These are phyloP conservation scores for Yamadazyma pseudoaaseri DNA, from an alignment of 1,139 yeast species.

Conservation along the genomic window DNA sequence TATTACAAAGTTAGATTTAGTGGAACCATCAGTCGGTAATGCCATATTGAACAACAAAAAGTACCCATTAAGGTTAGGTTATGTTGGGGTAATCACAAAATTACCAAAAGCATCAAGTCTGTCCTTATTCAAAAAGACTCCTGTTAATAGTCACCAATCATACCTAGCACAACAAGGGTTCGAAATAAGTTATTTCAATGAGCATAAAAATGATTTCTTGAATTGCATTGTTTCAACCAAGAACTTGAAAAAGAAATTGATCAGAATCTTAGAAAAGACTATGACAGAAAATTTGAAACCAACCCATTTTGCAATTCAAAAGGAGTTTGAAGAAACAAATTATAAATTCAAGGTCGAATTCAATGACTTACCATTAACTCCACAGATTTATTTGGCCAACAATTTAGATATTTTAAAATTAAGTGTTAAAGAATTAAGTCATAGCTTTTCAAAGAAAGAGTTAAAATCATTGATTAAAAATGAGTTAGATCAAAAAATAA, in stretches of 20 bases:
- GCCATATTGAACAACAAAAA: conserved; percentile 69
- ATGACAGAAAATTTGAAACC: conserved; percentile 91
- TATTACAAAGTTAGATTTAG: conserved; percentile 88
- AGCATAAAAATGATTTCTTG: conserved; percentile 56
- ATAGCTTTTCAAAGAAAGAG: conserved; percentile 79
- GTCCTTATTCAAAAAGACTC: conserved; percentile 33
- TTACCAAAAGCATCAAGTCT: conserved; percentile 46
- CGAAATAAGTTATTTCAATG: conserved; percentile 58
- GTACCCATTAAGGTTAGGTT: conserved; percentile 93
- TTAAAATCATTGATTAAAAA: conserved; percentile 74
- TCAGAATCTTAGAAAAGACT: conserved; percentile 82
- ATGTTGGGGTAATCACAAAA: conserved; percentile 92
- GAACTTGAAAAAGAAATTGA: conserved; percentile 72
- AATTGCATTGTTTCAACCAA: conserved; percentile 79
- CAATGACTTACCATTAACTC: conserved; percentile 89
- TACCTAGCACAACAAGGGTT: conserved; percentile 63
- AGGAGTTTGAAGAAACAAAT: conserved; percentile 89
- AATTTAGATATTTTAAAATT: conserved; percentile 85
- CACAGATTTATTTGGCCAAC: conserved; percentile 90
- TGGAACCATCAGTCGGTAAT: conserved; percentile 72
- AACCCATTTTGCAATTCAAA: conserved; percentile 80
- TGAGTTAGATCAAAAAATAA: conserved; percentile 83
- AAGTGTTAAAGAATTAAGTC: conserved; percentile 83
- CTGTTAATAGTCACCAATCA: conserved; percentile 44
- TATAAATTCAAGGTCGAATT: conserved; percentile 95